Evolutionary conservation across 139 green algal species (phyloP).

Genomic region (Asterochloris erici): DNA sequence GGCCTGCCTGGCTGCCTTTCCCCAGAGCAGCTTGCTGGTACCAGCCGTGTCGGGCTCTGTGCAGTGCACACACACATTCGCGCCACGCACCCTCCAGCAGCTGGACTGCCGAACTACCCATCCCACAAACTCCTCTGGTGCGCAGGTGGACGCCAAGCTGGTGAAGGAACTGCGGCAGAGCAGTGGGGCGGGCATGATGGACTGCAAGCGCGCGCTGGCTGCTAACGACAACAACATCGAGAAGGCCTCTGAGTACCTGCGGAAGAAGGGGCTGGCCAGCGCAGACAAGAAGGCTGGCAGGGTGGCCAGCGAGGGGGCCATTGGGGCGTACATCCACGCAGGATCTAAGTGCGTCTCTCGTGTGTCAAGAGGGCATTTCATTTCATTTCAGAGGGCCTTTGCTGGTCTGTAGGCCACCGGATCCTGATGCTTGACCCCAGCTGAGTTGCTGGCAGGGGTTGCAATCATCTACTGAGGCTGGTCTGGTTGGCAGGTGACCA

Average conservation of each 20-base stretch:
- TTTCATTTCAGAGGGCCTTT: not conserved
- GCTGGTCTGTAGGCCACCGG: too few relatives aligned
- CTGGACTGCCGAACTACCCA: too few relatives aligned
- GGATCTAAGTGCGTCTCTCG: constrained; percentile 49
- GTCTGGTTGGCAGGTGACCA: too few relatives aligned
- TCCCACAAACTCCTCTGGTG: not conserved
- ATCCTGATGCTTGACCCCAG: too few relatives aligned
- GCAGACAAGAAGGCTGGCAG: constrained; percentile 96
- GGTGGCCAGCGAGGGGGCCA: constrained; percentile 75
- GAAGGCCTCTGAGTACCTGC: constrained; percentile 62
- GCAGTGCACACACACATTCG: too few relatives aligned
- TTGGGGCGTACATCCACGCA: constrained; percentile 95
- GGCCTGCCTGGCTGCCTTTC: too few relatives aligned
- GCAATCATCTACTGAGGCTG: too few relatives aligned
- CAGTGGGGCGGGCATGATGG: constrained; percentile 96
- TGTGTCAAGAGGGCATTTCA: not conserved
- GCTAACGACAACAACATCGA: constrained; percentile 82
- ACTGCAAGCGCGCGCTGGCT: constrained; percentile 94
- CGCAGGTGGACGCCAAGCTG: constrained; percentile 55
- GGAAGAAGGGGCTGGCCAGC: constrained; percentile 90
- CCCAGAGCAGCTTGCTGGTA: too few relatives aligned
- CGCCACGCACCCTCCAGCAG: too few relatives aligned
- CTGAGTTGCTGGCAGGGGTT: not conserved
- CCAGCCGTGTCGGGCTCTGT: too few relatives aligned
- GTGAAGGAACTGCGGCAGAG: constrained; percentile 90